These are phyloP conservation scores for Grosmannia huntii DNA, from an alignment of 2,329 filamentous ascomycete genomes.

Conservation along the genomic window DNA sequence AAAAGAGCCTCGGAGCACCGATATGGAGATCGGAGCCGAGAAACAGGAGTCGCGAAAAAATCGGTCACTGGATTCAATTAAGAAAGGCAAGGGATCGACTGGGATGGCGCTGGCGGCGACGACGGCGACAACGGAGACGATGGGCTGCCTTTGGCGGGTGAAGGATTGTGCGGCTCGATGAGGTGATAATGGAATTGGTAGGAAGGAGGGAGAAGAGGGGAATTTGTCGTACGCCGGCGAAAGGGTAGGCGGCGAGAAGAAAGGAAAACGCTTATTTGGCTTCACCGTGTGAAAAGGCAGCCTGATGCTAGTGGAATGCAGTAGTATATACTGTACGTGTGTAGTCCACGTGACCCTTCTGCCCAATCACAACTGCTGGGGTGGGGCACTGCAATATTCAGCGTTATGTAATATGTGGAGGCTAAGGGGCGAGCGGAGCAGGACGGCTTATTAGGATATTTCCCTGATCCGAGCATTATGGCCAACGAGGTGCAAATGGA, in stretches of 20 bases:
- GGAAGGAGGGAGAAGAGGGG: constrained; percentile 1
- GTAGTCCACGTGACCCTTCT: neutral
- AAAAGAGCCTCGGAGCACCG: neutral
- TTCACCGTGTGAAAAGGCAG: neutral
- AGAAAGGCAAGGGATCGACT: neutral
- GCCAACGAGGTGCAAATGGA: too few species aligned
- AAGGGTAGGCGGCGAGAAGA: neutral
- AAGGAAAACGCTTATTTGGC: constrained; percentile 1
- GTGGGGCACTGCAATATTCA: neutral
- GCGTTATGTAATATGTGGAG: neutral
- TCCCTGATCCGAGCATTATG: too few species aligned
- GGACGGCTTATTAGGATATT: neutral
- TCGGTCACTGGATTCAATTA: constrained; percentile 3
- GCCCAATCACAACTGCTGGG: neutral
- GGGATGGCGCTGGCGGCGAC: neutral
- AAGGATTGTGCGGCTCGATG: neutral
- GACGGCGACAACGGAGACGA: neutral
- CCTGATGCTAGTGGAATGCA: neutral
- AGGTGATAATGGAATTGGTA: neutral
- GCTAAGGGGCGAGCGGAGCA: neutral
- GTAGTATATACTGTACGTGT: neutral
- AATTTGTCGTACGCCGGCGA: neutral
- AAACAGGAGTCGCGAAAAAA: neutral
- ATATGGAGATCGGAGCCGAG: neutral
- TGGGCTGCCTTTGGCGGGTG: neutral